Conservation (phyloP, 148 eudicot species). For the Rhododendron williamsianum region DNA sequence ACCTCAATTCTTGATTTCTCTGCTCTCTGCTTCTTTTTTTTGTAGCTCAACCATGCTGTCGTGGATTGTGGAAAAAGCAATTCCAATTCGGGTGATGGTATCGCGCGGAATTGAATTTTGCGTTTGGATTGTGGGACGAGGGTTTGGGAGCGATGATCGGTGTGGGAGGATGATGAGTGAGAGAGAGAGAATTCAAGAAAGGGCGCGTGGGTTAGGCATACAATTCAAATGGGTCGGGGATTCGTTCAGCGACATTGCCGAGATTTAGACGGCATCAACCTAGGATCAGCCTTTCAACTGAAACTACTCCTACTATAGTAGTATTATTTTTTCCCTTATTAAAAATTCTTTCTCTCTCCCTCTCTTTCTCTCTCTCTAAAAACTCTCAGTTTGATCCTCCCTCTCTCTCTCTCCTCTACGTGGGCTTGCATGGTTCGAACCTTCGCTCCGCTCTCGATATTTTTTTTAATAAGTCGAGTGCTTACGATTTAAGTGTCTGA, state of each 20-base stretch:
- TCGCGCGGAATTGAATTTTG: not conserved
- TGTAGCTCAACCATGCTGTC: slow-evolving; percentile 3
- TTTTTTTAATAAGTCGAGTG: too few relatives aligned
- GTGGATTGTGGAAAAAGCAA: not conserved
- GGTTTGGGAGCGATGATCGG: slow-evolving; percentile 1
- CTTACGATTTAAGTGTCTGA: too few relatives aligned
- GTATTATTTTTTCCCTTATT: not conserved
- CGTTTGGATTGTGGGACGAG: not conserved
- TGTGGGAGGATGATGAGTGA: not conserved
- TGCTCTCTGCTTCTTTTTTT: not conserved
- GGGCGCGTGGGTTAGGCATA: slow-evolving; percentile 26
- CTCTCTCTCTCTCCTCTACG: not conserved
- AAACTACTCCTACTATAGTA: not conserved
- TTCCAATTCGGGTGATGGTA: not conserved
- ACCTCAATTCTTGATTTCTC: not conserved
- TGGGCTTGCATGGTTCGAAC: not conserved
- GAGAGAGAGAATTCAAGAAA: not conserved
- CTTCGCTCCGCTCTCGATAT: not conserved
- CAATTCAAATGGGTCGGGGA: slow-evolving; percentile 19
- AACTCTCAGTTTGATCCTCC: not conserved
- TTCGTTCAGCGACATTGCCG: slow-evolving; percentile 50
- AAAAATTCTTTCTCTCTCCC: not conserved
- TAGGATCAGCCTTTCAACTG: slow-evolving; percentile 10
- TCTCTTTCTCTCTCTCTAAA: not conserved
- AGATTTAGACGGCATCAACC: slow-evolving; percentile 50